Conservation (phyloP, 345 rosid genomes). For the Salix viminalis region DNA sequence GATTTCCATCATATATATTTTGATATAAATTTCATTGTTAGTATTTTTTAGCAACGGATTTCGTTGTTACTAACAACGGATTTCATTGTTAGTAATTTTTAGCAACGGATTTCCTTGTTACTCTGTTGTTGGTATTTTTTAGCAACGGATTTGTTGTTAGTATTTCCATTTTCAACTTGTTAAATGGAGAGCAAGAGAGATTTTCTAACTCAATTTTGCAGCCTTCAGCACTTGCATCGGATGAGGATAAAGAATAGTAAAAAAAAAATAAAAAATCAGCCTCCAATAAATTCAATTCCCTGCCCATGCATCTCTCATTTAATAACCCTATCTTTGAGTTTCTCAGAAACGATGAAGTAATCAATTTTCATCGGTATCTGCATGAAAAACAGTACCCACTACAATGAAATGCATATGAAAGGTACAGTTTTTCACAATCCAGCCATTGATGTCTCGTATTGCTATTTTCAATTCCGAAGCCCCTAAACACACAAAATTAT, state of each 20-base stretch:
- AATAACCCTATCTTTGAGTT: conserved; percentile 55
- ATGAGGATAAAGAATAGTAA: neutral
- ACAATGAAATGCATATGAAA: neutral
- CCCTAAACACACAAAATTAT: neutral
- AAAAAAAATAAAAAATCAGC: conserved; percentile 31
- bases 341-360: conserved; percentile 74
- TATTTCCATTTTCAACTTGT: neutral
- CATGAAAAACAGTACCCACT: conserved; percentile 29
- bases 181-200: neutral
- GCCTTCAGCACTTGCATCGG: neutral
- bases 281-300: conserved; percentile 63
- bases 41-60: no score
- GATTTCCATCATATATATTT: no score
- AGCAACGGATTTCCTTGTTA: no score
- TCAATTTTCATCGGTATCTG: conserved; percentile 49
- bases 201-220: neutral
- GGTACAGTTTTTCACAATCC: neutral
- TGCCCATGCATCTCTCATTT: conserved; percentile 74
- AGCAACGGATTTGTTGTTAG: no score
- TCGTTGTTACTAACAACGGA: no score
- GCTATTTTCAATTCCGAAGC: neutral
- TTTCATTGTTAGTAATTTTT: no score
- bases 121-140: no score
- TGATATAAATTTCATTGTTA: no score
- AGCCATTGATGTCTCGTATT: neutral